Evolutionary conservation across 2,329 filamentous ascomycete species (phyloP), one percentile per base, ranked within the genome.

Genomic region (Tolypocladium endophyticum): DNA sequence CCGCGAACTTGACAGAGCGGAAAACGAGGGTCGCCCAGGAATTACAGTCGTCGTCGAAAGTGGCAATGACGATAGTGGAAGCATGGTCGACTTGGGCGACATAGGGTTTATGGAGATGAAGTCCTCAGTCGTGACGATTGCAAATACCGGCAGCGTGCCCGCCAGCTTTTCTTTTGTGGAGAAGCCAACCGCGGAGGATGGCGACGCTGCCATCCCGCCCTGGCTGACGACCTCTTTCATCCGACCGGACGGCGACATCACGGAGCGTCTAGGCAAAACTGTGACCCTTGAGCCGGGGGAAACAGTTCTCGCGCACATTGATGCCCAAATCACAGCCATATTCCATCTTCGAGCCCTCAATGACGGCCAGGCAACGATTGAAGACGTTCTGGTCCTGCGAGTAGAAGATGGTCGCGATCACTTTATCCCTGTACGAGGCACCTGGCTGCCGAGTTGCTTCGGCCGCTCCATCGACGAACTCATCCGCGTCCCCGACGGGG

Each of bases 391-490:
- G 9, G 87, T 99, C 2, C 79, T 99, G 11, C 86, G 92, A 0
- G 89, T 99, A 6, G 81, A 85, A 14, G 84, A 88, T 58, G 95
- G 95, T 0, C 83, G 92, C 55, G 94, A 99, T 67, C 89, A 97
- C 69, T 99, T 99, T 70, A 84, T 99, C 45, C 88, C 92, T 0
- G 79, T 96, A 0, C 86, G 83, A 30, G 94, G 84, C 0, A 77
- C 75, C 1, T 99, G 94, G 93, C 77, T 87, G 4, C 88, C 89
- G 11, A 91, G 90, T 0, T 89, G 87, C 66, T 89, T 97, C 56
- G 90, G 90, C 0, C 86, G 90, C 43, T 92, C 89, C 0, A 81
- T 99, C n/a, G 88, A 92, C 61, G 92, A 96, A 68, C 81, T 99
- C 11, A 90, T 95, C 56, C 85, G 87, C 23, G 85, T 97, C 5